Conservation (phyloP, 495 filamentous ascomycete genomes). For the Aspergillus avenaceus region DNA sequence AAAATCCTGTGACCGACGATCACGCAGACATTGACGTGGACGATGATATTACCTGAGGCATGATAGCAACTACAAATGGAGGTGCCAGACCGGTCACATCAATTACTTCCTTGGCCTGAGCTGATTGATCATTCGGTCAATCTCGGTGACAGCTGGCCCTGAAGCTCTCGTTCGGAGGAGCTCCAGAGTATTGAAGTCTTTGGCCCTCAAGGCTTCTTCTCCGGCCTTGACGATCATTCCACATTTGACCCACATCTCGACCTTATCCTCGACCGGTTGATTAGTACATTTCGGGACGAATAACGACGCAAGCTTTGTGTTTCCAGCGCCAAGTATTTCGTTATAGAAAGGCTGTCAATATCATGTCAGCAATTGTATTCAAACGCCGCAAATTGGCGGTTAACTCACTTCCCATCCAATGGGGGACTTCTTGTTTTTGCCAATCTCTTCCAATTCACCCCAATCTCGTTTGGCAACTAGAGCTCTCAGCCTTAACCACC, state of each 20-base stretch:
- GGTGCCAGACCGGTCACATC: conserved; percentile 8
- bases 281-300: conserved; percentile 86
- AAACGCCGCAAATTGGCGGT: conserved; percentile 4
- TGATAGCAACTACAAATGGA: conserved; percentile 4
- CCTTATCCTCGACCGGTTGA: conserved; percentile 57
- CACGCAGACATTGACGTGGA: conserved; percentile 30
- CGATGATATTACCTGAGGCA: conserved; percentile 42
- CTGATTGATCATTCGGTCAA: conserved; percentile 59
- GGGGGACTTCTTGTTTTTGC: conserved; percentile 66
- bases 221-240: conserved; percentile 86
- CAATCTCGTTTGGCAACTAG: conserved; percentile 86
- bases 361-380: conserved; percentile 19
- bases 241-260: conserved; percentile 96
- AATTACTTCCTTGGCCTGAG: conserved; percentile 46
- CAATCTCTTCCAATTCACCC: conserved; percentile 85
- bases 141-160: conserved; percentile 50
- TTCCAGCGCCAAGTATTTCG: conserved; percentile 81
- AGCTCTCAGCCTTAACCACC: conserved; percentile 88
- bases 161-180: conserved; percentile 53
- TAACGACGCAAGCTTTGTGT: conserved; percentile 73
- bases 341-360: conserved; percentile 80
- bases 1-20: conserved; percentile 16
- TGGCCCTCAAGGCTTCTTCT: conserved; percentile 82
- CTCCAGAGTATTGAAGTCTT: conserved; percentile 67
- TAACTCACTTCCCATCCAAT: conserved; percentile 88